Conservation (phyloP, 139 green algal species). For the Edaphochlamys debaryana region DNA sequence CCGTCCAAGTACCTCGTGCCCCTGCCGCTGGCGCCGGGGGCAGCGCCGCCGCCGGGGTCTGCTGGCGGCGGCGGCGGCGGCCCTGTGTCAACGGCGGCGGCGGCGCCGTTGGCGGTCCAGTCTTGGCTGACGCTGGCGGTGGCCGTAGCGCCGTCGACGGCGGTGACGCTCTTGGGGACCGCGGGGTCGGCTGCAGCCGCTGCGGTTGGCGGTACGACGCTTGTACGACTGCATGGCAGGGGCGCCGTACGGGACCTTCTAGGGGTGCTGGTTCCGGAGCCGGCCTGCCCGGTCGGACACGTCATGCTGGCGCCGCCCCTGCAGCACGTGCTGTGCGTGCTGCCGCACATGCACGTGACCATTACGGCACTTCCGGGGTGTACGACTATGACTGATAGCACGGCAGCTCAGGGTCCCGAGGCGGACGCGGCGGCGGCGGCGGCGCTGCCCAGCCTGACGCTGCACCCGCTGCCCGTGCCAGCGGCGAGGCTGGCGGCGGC, state of each 20-base stretch:
- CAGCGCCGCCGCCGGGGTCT: neutral
- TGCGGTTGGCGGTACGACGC: neutral
- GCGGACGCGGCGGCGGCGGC: neutral
- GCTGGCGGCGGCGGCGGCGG: neutral
- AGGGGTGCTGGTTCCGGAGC: conserved; percentile 45
- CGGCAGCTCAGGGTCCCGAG: neutral
- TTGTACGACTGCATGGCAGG: conserved; percentile 22
- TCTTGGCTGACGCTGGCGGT: conserved; percentile 23
- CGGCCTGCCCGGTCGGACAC: conserved; percentile 51
- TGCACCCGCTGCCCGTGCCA: conserved; percentile 32
- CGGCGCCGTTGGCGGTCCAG: neutral
- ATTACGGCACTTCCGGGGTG: conserved; percentile 16
- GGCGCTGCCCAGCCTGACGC: conserved; percentile 6
- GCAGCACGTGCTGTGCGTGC: conserved; percentile 49
- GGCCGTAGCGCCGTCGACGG: neutral
- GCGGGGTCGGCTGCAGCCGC: neutral
- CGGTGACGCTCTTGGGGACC: neutral
- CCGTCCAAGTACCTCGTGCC: conserved; percentile 27
- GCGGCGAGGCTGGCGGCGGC: neutral
- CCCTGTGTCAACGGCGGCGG: neutral
- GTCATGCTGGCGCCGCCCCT: conserved; percentile 60
- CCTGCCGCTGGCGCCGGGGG: neutral
- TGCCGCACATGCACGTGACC: conserved; percentile 43
- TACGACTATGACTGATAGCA: no score
- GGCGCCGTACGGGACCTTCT: conserved; percentile 21